Percentiles rank a stretch among this genome's conserved stretches.
phyloP scores from a whole-genome alignment of 2,329 filamentous ascomycete species.

The Colletotrichum sp. region DNA sequence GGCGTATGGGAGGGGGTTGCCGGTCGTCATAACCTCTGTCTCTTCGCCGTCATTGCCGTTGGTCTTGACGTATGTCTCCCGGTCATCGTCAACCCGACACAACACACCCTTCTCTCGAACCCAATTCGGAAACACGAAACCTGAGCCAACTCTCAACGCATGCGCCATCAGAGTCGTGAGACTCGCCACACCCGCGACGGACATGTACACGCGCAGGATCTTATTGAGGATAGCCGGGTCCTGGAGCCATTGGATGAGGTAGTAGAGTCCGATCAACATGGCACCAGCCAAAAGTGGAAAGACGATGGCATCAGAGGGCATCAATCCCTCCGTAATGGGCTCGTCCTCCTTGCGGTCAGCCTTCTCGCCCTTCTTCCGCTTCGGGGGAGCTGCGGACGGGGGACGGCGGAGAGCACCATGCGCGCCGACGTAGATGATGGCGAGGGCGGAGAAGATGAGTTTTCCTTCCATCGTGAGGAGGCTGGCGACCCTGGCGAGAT shows the following conservation, averaged over 20 bases:
- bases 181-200: constrained; percentile 78
- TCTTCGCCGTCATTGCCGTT: background rate
- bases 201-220: constrained; percentile 84
- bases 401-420: constrained; percentile 87
- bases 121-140: constrained; percentile 75
- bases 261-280: constrained; percentile 79
- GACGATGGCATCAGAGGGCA: constrained; percentile 80
- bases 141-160: constrained; percentile 64
- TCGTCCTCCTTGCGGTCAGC: constrained; percentile 14
- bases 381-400: constrained; percentile 72
- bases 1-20: constrained; percentile 34
- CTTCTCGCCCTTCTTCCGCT: constrained; percentile 52
- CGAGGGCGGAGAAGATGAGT: constrained; percentile 70
- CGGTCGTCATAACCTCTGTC: constrained; percentile 17
- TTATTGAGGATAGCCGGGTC: constrained; percentile 84
- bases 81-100: constrained; percentile 49
- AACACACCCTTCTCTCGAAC: constrained; percentile 59
- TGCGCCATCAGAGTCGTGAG: constrained; percentile 79
- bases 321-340: constrained; percentile 64
- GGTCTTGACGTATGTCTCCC: constrained; percentile 37
- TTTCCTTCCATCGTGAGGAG: constrained; percentile 42
- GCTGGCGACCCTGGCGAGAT: constrained; percentile 40
- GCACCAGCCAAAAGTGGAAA: constrained; percentile 80
- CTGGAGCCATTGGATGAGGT: constrained; percentile 86
- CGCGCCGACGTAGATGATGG: constrained; percentile 83